A percentile compares a stretch with the other conserved stretches of the same genome.
These are phyloP conservation scores for Spiromastix sp. DNA, from an alignment of 2,329 filamentous ascomycete genomes.

Conservation along the genomic window DNA sequence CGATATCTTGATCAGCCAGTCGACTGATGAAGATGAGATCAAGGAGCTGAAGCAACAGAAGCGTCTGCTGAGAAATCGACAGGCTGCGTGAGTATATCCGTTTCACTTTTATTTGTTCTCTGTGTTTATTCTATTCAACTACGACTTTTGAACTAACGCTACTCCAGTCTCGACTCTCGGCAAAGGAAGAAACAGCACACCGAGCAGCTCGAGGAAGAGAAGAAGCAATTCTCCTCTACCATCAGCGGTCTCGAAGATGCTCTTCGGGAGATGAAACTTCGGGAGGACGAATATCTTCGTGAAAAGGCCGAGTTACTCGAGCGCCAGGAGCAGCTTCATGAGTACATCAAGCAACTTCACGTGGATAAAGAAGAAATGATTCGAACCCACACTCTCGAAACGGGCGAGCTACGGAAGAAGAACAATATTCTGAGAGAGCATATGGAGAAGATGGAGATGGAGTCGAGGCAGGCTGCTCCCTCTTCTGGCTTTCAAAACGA, in stretches of 20 bases:
- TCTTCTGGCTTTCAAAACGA: constrained; percentile 51
- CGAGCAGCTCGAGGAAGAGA: constrained; percentile 90
- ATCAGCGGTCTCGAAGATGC: constrained; percentile 73
- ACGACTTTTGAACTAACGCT: constrained; percentile 3
- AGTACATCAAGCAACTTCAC: constrained; percentile 65
- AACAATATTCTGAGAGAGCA: constrained; percentile 67
- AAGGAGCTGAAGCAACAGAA: constrained; percentile 99
- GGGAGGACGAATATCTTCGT: constrained; percentile 39
- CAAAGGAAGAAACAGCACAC: constrained; percentile 98
- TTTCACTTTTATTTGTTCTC: constrained; percentile 12
- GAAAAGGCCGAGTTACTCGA: constrained; percentile 56
- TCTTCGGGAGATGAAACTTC: constrained; percentile 55
- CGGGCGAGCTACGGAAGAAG: constrained; percentile 84
- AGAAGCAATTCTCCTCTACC: constrained; percentile 74
- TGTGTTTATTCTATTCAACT: background rate
- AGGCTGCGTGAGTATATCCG: constrained; percentile 70
- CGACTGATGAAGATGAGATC: constrained; percentile 73
- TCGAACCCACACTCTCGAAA: constrained; percentile 77
- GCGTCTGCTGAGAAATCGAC: constrained; percentile 83
- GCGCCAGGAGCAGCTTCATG: constrained; percentile 63
- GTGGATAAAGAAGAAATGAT: constrained; percentile 90
- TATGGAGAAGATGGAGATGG: constrained; percentile 38
- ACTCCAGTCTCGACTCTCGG: constrained; percentile 73
- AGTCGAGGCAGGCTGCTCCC: constrained; percentile 30
- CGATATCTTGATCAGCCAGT: constrained; percentile 80